Evolutionary conservation across 148 eudicot species (phyloP).

Genomic region (Nepenthes mirabilis): DNA sequence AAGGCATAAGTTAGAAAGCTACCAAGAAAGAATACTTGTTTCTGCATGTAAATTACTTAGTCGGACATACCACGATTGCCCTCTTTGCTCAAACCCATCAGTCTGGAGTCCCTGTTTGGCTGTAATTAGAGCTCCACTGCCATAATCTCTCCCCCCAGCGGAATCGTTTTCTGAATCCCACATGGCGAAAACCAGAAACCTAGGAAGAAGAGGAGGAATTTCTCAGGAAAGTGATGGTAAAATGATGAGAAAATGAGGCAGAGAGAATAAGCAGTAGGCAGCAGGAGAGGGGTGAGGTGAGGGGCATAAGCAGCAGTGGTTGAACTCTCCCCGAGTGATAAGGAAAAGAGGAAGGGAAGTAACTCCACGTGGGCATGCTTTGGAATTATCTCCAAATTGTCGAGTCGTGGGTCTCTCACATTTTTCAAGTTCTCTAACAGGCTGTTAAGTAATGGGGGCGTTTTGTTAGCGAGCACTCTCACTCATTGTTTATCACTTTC

Average conservation of each 20-base stretch:
- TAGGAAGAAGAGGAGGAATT: neutral
- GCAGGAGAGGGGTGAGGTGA: neutral
- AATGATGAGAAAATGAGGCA: neutral
- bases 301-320: too few relatives aligned
- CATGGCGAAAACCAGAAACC: slow-evolving; percentile 23
- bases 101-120: slow-evolving; percentile 62
- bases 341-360: neutral
- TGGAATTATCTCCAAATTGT: slow-evolving; percentile 4
- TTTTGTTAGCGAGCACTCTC: neutral
- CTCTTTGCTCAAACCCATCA: slow-evolving; percentile 90
- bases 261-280: neutral
- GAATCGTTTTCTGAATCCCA: slow-evolving; percentile 89
- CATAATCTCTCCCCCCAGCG: slow-evolving; percentile 48
- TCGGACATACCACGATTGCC: slow-evolving; percentile 68
- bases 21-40: neutral
- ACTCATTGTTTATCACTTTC: too few relatives aligned
- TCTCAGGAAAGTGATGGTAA: neutral
- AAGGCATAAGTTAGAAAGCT: neutral
- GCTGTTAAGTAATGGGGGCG: neutral
- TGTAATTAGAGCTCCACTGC: slow-evolving; percentile 44
- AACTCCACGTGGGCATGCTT: slow-evolving; percentile 3
- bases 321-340: neutral
- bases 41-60: neutral
- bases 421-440: neutral
- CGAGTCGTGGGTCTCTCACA: neutral